Percentiles rank a stretch among this genome's conserved stretches.
These are phyloP conservation scores for Boletus rubescentipes DNA, from an alignment of 768 basidiomycete genomes.

Conservation along the genomic window DNA sequence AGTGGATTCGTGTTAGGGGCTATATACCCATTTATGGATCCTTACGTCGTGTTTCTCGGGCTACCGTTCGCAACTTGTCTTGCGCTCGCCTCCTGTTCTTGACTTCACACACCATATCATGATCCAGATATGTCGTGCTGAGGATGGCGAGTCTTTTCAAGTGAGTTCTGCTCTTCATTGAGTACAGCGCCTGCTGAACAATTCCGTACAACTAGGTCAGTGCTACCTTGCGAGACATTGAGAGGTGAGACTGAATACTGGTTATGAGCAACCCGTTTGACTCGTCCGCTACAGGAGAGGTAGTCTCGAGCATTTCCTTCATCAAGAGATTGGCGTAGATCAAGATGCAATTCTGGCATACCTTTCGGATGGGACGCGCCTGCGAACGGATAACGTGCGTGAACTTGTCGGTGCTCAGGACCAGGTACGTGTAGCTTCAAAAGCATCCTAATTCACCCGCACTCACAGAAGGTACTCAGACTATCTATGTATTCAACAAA, in stretches of 20 bases:
- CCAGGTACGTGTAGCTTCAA: conserved; percentile 51
- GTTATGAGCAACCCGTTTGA: conserved; percentile 8
- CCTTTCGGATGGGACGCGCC: conserved; percentile 73
- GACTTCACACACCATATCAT: conserved; percentile 33
- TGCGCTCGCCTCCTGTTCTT: conserved; percentile 4
- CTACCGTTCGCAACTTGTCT: neutral
- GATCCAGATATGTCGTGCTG: conserved; percentile 66
- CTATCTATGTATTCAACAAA: conserved; percentile 85
- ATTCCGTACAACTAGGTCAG: conserved; percentile 38
- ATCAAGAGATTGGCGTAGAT: conserved; percentile 69
- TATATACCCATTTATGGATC: conserved; percentile 17
- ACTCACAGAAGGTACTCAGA: conserved; percentile 37
- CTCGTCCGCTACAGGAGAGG: conserved; percentile 44
- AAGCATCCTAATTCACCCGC: neutral
- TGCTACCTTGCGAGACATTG: conserved; percentile 71
- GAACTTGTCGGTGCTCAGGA: conserved; percentile 75
- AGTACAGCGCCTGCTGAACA: neutral
- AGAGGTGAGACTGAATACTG: conserved; percentile 47
- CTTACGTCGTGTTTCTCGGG: conserved; percentile 20
- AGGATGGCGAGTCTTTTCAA: conserved; percentile 62
- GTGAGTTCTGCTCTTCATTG: conserved; percentile 31
- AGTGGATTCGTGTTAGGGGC: conserved; percentile 8
- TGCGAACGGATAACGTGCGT: conserved; percentile 68
- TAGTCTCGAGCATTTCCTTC: conserved; percentile 69
- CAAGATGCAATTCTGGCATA: conserved; percentile 72